These are phyloP conservation scores for Mitragyna speciosa DNA, from an alignment of 257 asterid genomes.

Conservation along the genomic window DNA sequence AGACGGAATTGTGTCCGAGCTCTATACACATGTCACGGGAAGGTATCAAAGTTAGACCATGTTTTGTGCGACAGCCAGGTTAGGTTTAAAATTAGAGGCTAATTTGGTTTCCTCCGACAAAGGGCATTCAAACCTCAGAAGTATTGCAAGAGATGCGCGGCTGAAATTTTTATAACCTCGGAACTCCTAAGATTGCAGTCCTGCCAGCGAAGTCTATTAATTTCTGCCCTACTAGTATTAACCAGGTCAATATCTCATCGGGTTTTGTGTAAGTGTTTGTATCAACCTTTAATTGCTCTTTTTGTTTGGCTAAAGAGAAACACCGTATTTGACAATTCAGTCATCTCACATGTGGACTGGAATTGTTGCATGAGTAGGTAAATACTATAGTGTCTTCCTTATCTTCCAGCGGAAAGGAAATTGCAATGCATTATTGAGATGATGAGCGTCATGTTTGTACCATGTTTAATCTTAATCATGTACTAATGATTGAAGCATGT, in stretches of 20 bases:
- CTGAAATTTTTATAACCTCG: not conserved
- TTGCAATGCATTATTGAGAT: not conserved
- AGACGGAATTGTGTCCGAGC: not conserved
- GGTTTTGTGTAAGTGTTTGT: not conserved
- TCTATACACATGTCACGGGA: conserved; percentile 10
- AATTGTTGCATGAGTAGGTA: not conserved
- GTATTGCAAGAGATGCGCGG: not conserved
- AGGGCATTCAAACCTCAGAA: not conserved
- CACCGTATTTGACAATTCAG: not conserved
- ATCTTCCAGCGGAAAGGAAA: not conserved
- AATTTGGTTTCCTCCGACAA: not conserved
- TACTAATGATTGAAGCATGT: no score
- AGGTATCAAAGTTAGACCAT: conserved; percentile 19
- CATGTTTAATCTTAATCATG: not conserved
- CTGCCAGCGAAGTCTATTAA: not conserved
- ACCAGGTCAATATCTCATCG: not conserved
- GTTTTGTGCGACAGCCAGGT: conserved; percentile 8
- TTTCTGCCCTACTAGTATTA: not conserved
- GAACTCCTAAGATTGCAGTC: not conserved
- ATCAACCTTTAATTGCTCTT: not conserved
- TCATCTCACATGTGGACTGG: not conserved
- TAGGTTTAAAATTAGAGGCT: not conserved
- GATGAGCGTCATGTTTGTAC: not conserved
- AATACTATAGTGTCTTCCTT: not conserved
- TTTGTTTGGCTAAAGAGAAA: conserved; percentile 3